Evolutionary conservation across 169 alveolate genomes (phyloP).

Genomic region (Plasmodium cynomolgi): DNA sequence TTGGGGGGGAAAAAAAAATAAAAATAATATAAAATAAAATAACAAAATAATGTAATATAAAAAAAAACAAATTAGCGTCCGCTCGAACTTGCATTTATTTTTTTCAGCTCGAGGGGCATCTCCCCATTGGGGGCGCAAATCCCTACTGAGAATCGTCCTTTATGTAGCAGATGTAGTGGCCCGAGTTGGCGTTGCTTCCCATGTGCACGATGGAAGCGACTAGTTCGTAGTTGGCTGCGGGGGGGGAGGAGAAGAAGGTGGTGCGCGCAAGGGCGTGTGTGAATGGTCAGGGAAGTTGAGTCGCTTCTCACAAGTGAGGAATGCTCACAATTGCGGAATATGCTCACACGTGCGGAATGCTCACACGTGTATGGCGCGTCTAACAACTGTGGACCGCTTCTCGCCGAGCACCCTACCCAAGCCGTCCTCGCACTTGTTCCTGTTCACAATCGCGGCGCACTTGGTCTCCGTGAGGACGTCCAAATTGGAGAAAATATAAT

Average conservation of each 20-base stretch:
- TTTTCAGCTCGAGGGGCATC: background rate
- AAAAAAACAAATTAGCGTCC: background rate
- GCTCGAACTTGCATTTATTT: background rate
- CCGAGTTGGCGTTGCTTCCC: conserved; percentile 89
- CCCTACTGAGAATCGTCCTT: conserved; percentile 80
- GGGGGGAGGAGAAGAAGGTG: background rate
- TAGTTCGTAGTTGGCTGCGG: conserved; percentile 83
- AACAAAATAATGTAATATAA: background rate
- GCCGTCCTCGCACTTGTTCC: conserved; percentile 70
- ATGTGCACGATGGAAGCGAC: conserved; percentile 89
- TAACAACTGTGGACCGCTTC: background rate
- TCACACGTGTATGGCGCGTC: background rate
- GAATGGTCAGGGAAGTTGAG: background rate
- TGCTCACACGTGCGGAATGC: background rate
- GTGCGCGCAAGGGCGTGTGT: background rate
- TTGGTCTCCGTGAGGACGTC: conserved; percentile 42
- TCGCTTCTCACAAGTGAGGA: background rate
- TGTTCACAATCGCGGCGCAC: conserved; percentile 27
- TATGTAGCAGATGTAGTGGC: conserved; percentile 90
- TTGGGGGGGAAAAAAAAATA: background rate
- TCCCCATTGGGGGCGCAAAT: background rate
- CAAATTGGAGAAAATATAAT: conserved; percentile 47
- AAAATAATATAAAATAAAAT: background rate
- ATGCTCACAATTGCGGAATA: no score
- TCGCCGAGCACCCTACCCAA: conserved; percentile 5